A percentile compares a stretch with the other conserved stretches of the same genome.
Conservation (phyloP, 495 filamentous ascomycete species). For the Evernia prunastri region DNA sequence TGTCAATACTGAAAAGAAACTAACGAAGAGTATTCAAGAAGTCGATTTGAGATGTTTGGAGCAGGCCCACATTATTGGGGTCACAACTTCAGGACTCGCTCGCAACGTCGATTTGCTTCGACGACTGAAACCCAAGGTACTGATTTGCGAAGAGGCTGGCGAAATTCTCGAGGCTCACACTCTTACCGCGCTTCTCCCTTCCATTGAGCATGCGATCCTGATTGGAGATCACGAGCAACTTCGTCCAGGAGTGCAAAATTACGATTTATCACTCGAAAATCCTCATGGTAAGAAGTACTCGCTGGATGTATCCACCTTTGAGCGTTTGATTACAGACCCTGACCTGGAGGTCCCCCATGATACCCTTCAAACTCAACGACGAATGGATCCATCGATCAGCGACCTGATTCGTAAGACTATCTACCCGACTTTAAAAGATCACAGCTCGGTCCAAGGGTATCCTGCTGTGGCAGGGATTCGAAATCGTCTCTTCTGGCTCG, state of each 20-base stretch:
- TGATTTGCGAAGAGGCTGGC: conserved; percentile 73
- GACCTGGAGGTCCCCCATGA: conserved; percentile 41
- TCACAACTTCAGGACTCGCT: conserved; percentile 71
- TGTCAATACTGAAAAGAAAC: too few species aligned
- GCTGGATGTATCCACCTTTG: conserved; percentile 62
- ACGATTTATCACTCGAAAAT: conserved; percentile 54
- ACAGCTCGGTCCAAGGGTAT: conserved; percentile 41
- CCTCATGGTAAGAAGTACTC: conserved; percentile 47
- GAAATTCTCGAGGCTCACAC: conserved; percentile 69
- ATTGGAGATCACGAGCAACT: conserved; percentile 77
- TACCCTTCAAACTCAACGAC: conserved; percentile 61
- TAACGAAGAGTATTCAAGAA: too few species aligned
- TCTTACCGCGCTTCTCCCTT: conserved; percentile 60
- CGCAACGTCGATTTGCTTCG: conserved; percentile 55
- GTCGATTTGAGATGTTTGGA: conserved; percentile 34
- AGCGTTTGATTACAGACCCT: conserved; percentile 50
- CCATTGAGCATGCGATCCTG: conserved; percentile 64
- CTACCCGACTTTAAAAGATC: conserved; percentile 59
- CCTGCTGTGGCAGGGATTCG: conserved; percentile 62
- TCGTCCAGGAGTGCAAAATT: conserved; percentile 60
- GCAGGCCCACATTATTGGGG: conserved; percentile 54
- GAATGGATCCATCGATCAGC: conserved; percentile 69
- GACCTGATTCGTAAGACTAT: conserved; percentile 51
- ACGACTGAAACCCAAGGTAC: conserved; percentile 56
- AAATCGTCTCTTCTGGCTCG: conserved; percentile 64